phyloP scores from a whole-genome alignment of 257 asterid genomes.

The Leptodermis oblonga region DNA sequence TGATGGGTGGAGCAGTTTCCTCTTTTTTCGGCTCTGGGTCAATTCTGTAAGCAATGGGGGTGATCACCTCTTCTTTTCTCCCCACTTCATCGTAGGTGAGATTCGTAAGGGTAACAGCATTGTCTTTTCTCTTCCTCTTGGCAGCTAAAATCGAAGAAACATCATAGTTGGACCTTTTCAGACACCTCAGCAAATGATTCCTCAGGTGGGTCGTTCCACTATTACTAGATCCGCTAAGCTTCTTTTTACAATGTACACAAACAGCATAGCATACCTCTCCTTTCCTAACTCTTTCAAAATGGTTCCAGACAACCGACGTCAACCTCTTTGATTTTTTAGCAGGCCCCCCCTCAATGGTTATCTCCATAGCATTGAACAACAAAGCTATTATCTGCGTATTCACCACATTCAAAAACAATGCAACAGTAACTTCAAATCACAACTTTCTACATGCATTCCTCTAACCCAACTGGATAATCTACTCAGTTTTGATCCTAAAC shows the following conservation, averaged over 20 bases:
- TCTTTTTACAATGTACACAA: slow-evolving; percentile 93
- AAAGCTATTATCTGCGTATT: slow-evolving; percentile 32
- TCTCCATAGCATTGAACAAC: slow-evolving; percentile 57
- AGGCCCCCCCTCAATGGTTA: slow-evolving; percentile 54
- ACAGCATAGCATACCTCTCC: slow-evolving; percentile 90
- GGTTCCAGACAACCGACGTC: slow-evolving; percentile 96
- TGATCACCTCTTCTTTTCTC: slow-evolving; percentile 59
- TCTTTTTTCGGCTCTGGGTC: slow-evolving; percentile 68
- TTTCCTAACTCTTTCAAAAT: slow-evolving; percentile 82
- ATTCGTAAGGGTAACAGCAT: slow-evolving; percentile 34
- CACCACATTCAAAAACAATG: slow-evolving; percentile 21
- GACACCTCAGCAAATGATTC: slow-evolving; percentile 86
- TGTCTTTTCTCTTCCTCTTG: slow-evolving; percentile 81
- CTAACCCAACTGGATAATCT: neutral
- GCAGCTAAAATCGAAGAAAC: slow-evolving; percentile 85
- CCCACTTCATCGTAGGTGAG: slow-evolving; percentile 58
- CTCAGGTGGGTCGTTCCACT: slow-evolving; percentile 97
- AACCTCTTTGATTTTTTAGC: slow-evolving; percentile 87
- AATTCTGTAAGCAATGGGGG: slow-evolving; percentile 52
- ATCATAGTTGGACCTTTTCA: slow-evolving; percentile 85
- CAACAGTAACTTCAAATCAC: slow-evolving; percentile 6
- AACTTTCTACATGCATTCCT: neutral
- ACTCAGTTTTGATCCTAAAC: neutral
- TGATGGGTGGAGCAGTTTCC: slow-evolving; percentile 49
- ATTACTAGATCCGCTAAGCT: slow-evolving; percentile 92